Base-by-base conservation (phyloP, 1,139 yeast species). In the Debaryomyces sp. region DNA sequence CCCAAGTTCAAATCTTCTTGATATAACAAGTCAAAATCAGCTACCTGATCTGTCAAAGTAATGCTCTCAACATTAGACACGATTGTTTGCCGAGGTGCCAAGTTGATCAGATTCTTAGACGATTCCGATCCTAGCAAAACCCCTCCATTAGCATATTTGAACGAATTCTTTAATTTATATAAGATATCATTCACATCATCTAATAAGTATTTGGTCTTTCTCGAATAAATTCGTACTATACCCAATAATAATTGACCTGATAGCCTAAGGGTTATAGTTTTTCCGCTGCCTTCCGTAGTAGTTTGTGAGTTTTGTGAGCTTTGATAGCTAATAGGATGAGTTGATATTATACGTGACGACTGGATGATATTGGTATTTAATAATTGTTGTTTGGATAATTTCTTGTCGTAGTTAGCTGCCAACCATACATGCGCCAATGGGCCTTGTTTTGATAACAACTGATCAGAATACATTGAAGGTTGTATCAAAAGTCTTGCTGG, bases 381-480 rank as follows among this genome's bases (percentile, higher is more conserved):
- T 44, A 88, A 78, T 62, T 91, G 94, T 50, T 82, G 83, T 62
- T 89, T 88, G 41, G 96, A 80, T 42, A 92, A 77, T 58, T 87
- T 88, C 60, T 85, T 83, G 59, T 89, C 96, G 67, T 89, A 79
- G 63, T 89, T 91, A 30, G 97, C 94, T 2, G 97, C 97, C 47
- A 92, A 77, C 97, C 97, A 92, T 13, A 90, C 94, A 56, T 87
- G 88, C 5, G 96, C 96, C 58, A 91, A 72, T 1, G 96, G 96
- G 3, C 96, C 95, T 62, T 86, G 86, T 53, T 81, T 84, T 7
- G 88, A 72, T 22, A 83, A 70, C 45, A 82, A 65, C 49, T 66
- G 74, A 43, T 76, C 81, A 4, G 79, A 66, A 53, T 66, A 70
- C 62, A 73, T 71, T 23, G 22, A 6, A 1, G 22, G 6, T 12